Percentiles rank a stretch among this genome's conserved stretches.
Conservation (phyloP, 805 yeast genomes). For the Ogataea philodendri region DNA sequence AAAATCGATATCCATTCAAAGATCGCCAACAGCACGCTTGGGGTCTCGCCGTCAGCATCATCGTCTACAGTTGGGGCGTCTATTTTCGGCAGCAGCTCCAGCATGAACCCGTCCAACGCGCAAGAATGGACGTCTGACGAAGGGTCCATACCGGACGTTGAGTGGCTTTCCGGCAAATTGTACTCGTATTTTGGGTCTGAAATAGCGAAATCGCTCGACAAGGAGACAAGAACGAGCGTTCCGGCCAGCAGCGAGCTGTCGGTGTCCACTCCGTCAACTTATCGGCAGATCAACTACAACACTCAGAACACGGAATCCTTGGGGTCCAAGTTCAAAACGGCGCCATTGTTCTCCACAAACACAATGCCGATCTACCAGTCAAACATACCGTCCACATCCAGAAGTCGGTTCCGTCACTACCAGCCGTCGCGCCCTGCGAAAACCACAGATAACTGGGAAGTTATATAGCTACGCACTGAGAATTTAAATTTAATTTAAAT, state of each 20-base stretch:
- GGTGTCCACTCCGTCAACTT: conserved; percentile 14
- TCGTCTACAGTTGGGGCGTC: conserved; percentile 12
- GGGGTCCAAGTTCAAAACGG: conserved; percentile 8
- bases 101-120: conserved; percentile 1
- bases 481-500: too few species aligned
- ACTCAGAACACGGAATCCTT: conserved; percentile 3
- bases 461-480: conserved; percentile 21
- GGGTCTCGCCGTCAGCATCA: conserved; percentile 12
- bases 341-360: conserved; percentile 16
- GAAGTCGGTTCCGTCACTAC: conserved; percentile 9
- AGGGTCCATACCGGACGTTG: conserved; percentile 5
- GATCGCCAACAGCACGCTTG: conserved; percentile 8
- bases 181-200: conserved; percentile 14
- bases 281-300: conserved; percentile 14
- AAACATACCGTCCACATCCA: conserved; percentile 2
- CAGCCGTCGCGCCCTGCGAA: conserved; percentile 5
- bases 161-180: conserved; percentile 12
- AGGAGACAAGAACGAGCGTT: conserved; percentile 13
- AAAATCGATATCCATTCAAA: conserved; percentile 16
- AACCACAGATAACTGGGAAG: conserved; percentile 29
- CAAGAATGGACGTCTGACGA: conserved; percentile 5
- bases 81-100: conserved; percentile 6
- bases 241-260: conserved; percentile 12
- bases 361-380: conserved; percentile 14
- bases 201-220: conserved; percentile 11